A percentile compares a stretch with the other conserved stretches of the same genome.
phyloP scores from a whole-genome alignment of 441 rosid genomes.

The Pelargonium myrrhifolium region DNA sequence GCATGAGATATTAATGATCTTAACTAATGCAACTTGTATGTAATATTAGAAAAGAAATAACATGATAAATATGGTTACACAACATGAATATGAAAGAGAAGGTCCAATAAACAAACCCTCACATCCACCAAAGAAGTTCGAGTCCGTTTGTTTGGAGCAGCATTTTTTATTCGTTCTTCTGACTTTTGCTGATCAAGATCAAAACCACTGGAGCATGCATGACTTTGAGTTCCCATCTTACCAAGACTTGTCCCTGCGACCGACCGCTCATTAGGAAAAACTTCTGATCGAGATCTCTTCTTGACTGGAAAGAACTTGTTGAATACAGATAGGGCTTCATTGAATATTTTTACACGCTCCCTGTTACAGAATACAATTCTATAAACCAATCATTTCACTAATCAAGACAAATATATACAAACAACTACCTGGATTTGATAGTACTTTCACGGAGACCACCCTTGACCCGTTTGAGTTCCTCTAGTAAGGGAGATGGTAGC shows the following conservation, averaged over 20 bases:
- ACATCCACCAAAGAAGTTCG: conserved; percentile 85
- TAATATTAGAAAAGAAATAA: conserved; percentile 1
- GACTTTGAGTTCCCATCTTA: conserved; percentile 77
- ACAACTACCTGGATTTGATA: conserved; percentile 77
- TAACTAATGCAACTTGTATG: neutral
- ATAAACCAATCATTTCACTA: conserved; percentile 25
- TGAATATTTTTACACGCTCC: conserved; percentile 70
- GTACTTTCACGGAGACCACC: conserved; percentile 54
- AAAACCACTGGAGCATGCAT: conserved; percentile 43
- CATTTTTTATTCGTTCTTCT: conserved; percentile 63
- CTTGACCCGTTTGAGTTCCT: conserved; percentile 74
- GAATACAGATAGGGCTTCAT: conserved; percentile 72
- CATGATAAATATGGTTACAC: neutral
- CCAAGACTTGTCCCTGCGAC: conserved; percentile 48
- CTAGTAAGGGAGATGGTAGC: conserved; percentile 47
- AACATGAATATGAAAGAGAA: conserved; percentile 2
- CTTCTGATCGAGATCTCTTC: conserved; percentile 84
- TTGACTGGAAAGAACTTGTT: conserved; percentile 70
- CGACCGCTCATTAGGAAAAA: conserved; percentile 55
- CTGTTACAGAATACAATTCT: conserved; percentile 44
- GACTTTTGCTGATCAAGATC: conserved; percentile 72
- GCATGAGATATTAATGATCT: neutral
- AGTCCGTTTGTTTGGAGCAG: conserved; percentile 76
- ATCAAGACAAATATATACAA: conserved; percentile 19
- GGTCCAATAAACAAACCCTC: conserved; percentile 40